phyloP scores from a whole-genome alignment of 495 filamentous ascomycete species.

The Peziza echinospora region DNA sequence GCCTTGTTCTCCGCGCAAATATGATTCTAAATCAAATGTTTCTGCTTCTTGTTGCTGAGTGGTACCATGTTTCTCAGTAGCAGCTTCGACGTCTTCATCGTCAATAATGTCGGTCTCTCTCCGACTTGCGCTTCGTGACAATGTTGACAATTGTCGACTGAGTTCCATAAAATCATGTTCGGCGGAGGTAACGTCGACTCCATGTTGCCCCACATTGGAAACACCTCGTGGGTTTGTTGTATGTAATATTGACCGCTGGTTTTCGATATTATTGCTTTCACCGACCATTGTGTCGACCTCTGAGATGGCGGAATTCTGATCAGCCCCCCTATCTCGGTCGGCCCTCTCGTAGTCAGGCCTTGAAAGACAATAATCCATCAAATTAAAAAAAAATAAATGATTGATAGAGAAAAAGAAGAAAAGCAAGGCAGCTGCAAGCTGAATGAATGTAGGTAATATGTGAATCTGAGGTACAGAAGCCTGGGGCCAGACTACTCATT shows the following conservation, averaged over 20 bases:
- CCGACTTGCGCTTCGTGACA: conserved; percentile 34
- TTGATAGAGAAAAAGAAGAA: no score
- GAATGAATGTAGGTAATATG: no score
- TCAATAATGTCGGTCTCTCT: conserved; percentile 3
- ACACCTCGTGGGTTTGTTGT: conserved; percentile 13
- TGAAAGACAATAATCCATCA: no score
- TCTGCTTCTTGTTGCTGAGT: conserved; percentile 23
- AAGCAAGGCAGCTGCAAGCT: no score
- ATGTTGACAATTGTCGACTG: conserved; percentile 44
- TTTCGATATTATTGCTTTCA: conserved; percentile 21
- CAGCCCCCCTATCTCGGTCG: no score
- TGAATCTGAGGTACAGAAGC: no score
- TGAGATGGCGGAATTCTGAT: not conserved
- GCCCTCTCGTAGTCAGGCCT: no score
- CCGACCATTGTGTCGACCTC: conserved; percentile 21
- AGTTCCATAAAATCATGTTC: conserved; percentile 59
- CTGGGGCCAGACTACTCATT: no score
- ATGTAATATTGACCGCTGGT: conserved; percentile 23
- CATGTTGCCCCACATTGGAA: conserved; percentile 17
- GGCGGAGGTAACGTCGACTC: conserved; percentile 48
- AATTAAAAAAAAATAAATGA: no score
- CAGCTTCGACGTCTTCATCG: conserved; percentile 30
- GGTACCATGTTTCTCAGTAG: conserved; percentile 23
- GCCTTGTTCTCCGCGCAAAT: conserved; percentile 42
- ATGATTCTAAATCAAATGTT: conserved; percentile 47